phyloP scores from a whole-genome alignment of 2,329 filamentous ascomycete species.

The Aspergillus calidoustus region DNA sequence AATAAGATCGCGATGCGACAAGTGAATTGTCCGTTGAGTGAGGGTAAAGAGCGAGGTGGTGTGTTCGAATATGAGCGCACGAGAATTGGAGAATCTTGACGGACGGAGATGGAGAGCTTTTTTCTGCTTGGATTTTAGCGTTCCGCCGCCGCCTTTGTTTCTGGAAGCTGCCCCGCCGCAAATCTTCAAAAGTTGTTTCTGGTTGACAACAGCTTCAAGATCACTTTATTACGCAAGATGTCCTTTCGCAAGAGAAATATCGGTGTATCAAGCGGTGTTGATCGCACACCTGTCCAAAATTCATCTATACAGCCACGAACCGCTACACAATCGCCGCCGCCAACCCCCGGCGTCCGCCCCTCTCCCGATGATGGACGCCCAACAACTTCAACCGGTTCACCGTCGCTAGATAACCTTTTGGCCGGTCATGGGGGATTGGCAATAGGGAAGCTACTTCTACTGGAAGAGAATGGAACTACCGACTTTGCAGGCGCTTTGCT shows the following conservation, averaged over 20 bases:
- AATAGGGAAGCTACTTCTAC: conserved; percentile 76
- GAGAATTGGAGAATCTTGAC: conserved; percentile 5
- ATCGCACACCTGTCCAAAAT: conserved; percentile 39
- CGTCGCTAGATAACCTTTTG: conserved; percentile 80
- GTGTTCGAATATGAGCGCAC: conserved; percentile 12
- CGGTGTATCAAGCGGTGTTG: conserved; percentile 52
- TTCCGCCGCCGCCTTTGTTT: conserved; percentile 32
- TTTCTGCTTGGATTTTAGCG: conserved; percentile 32
- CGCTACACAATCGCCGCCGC: conserved; percentile 34
- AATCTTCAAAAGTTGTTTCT: conserved; percentile 23
- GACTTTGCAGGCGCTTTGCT: conserved; percentile 87
- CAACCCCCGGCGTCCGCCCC: conserved; percentile 68
- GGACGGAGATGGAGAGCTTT: conserved; percentile 21
- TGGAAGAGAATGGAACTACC: conserved; percentile 90
- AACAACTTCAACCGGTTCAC: conserved; percentile 89
- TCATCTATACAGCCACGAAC: conserved; percentile 30
- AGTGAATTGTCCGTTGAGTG: conserved; percentile 5
- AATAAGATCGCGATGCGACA: not conserved
- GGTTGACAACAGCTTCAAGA: conserved; percentile 9
- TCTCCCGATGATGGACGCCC: conserved; percentile 86
- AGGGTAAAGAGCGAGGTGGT: conserved; percentile 6
- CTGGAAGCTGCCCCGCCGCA: conserved; percentile 29
- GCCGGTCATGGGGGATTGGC: conserved; percentile 85
- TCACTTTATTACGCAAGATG: conserved; percentile 49
- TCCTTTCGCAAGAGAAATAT: conserved; percentile 72